Base-by-base conservation (phyloP, 495 filamentous ascomycete genomes). In the Cudoniella acicularis region DNA sequence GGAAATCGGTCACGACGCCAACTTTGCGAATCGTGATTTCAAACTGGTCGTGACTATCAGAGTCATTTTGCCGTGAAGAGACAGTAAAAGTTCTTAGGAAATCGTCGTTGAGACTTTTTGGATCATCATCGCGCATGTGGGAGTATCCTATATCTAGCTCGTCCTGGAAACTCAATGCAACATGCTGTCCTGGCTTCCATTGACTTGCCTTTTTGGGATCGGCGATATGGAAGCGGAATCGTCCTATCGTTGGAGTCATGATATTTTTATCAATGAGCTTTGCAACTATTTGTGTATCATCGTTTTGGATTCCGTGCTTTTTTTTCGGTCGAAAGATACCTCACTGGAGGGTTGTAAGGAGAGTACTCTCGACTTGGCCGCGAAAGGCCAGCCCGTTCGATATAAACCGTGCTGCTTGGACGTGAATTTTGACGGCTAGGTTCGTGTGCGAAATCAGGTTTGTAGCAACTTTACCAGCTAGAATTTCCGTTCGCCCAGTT, bases 91-190 rank as follows among this genome's bases (percentile, higher is more conserved):
- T 93, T 36, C 90, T 76, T 18, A 92, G 73, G 63, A 84, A 92
- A 65, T 96, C 89, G 61, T 94, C 90, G 61, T 94, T 96, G 45
- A 94, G 66, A 62, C 82, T 87, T 61, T 76, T 75, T 13, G 89
- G 90, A 57, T 93, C 90, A 41, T 84, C 81, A 54, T 93, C 86
- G 1, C 84, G 75, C 90, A 94, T 94, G 67, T 94, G 91, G 50
- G 75, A 81, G 67, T 88, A 96, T 3, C 90, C 90, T 47, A 77
- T 68, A 57, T 87, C 80, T 2, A 93, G 71, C 61, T 90, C 82
- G 2, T 77, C 68, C 41, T 76, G 72, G 59, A 94, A 91, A 58
- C 85, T 83, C 8, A 95, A 67, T 2, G 88, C 89, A 26, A 87
- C 80, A 71, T 92, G 87, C 64, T 92, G 88, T 0, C 89, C 90